Base-by-base conservation (phyloP, 441 rosid species). In the Populus hybrid region DNA sequence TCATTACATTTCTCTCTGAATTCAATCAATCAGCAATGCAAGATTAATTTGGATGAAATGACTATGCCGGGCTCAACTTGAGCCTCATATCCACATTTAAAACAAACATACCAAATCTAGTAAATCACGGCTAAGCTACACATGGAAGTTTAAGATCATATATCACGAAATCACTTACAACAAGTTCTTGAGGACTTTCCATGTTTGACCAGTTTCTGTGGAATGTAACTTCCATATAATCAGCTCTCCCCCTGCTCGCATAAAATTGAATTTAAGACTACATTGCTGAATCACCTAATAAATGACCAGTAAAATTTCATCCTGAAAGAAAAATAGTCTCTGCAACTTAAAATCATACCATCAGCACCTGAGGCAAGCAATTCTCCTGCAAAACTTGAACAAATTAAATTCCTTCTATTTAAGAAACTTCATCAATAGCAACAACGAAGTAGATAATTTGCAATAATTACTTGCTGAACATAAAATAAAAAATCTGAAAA, bases 341-440 rank as follows among this genome's bases (percentile, higher is more conserved):
- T 40, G 75, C 35, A 75, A 69, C 40, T 46, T 16, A 61, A 23
- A 72, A 66, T 14, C 88, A 77, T 90, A 95, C 99, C 98, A 85
- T 93, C 99, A 74, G 98, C 99, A 80, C 98, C 99, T 4, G 99
- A 95, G 69, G 99, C 97, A 81, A 95, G 94, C 59, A 83, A 89
- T 71, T 95, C 98, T 69, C 99, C 98, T 95, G 90, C 86, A 87
- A 70, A 78, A 36, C 36, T 12, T 36, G 20, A 32, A 76, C 5
- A 70, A 73, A 72, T 26, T 18, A 21, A 9, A 36, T 38, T 11
- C 59, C 63, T 76, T 69, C 16, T 16, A 20, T 32, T n/a, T 42
- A 77, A 63, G 64, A 77, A 71, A 78, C 59, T 12, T 5, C 57
- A 46, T 46, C 18, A 4, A 46, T 46, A 14, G 7, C 18, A 46